Evolutionary conservation across 176 grass and related monocot genomes (phyloP).

Genomic region (Carex pumila): DNA sequence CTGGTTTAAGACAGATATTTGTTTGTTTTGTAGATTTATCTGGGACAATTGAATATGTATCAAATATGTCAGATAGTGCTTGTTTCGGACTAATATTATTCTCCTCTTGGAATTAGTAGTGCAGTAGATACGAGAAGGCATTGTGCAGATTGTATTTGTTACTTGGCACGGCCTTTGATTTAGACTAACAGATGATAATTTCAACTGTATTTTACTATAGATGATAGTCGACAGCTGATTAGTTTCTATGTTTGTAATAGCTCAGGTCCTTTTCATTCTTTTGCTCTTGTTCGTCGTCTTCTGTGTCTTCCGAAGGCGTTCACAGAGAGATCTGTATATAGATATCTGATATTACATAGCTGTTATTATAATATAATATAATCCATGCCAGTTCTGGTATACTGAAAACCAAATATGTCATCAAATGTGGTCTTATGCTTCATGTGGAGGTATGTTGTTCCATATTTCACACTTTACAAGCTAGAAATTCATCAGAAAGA

Average conservation of each 20-base stretch:
- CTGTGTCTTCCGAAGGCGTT: background rate
- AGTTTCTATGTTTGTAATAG: background rate
- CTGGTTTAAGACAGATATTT: slow-evolving; percentile 7
- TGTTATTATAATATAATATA: background rate
- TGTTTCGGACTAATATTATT: background rate
- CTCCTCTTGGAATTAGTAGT: background rate
- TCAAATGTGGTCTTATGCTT: background rate
- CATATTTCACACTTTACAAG: background rate
- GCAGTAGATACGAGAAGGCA: background rate
- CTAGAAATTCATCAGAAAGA: background rate
- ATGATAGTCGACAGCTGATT: background rate
- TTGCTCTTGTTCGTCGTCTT: background rate
- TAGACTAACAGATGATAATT: background rate
- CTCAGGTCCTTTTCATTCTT: background rate
- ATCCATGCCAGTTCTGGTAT: background rate
- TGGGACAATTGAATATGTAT: slow-evolving; percentile 2
- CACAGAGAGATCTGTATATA: background rate
- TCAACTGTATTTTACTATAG: background rate
- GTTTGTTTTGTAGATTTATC: slow-evolving; percentile 13
- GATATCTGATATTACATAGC: background rate
- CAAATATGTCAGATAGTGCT: slow-evolving; percentile 1
- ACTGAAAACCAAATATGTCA: background rate
- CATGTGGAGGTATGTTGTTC: background rate
- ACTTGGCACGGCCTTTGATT: background rate
- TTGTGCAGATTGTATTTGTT: slow-evolving; percentile 9